Conservation (phyloP, 805 yeast genomes). For the Wilhelminamyces savonicus region DNA sequence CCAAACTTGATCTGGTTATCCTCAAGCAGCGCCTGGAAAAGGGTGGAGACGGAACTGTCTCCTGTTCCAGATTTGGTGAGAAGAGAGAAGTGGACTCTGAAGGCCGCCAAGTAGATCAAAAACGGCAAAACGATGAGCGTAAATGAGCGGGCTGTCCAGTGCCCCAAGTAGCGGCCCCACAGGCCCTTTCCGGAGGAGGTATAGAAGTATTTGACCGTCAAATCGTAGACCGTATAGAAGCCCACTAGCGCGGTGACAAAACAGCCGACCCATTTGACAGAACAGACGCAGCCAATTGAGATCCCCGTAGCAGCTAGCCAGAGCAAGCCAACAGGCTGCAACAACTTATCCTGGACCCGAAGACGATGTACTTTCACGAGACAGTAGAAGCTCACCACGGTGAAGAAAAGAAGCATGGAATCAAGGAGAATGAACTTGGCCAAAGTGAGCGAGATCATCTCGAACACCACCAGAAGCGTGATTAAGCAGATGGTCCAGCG, state of each 20-base stretch:
- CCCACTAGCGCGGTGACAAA: slow-evolving; percentile 61
- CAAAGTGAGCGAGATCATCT: slow-evolving; percentile 61
- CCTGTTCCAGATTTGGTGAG: slow-evolving; percentile 86
- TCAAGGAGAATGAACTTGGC: slow-evolving; percentile 73
- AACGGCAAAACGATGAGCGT: slow-evolving; percentile 69
- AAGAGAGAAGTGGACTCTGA: slow-evolving; percentile 74
- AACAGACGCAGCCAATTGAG: slow-evolving; percentile 75
- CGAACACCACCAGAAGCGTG: slow-evolving; percentile 57
- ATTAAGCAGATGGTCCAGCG: slow-evolving; percentile 49
- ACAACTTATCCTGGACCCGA: slow-evolving; percentile 29
- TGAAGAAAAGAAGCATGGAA: slow-evolving; percentile 70
- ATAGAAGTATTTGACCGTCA: slow-evolving; percentile 36
- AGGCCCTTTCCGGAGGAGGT: slow-evolving; percentile 4
- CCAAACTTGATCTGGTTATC: slow-evolving; percentile 61
- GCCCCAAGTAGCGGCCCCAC: slow-evolving; percentile 36
- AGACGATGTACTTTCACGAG: slow-evolving; percentile 43
- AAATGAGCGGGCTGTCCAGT: slow-evolving; percentile 68
- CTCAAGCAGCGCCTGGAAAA: slow-evolving; percentile 80
- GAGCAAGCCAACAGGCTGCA: slow-evolving; percentile 34
- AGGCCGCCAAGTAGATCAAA: slow-evolving; percentile 60
- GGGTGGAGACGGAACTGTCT: slow-evolving; percentile 82
- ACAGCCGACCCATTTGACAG: slow-evolving; percentile 82
- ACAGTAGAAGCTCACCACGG: slow-evolving; percentile 40
- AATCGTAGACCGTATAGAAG: slow-evolving; percentile 48
- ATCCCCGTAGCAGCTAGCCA: slow-evolving; percentile 63